Conservation (phyloP, 441 rosid species). For the Aleurites moluccanus region DNA sequence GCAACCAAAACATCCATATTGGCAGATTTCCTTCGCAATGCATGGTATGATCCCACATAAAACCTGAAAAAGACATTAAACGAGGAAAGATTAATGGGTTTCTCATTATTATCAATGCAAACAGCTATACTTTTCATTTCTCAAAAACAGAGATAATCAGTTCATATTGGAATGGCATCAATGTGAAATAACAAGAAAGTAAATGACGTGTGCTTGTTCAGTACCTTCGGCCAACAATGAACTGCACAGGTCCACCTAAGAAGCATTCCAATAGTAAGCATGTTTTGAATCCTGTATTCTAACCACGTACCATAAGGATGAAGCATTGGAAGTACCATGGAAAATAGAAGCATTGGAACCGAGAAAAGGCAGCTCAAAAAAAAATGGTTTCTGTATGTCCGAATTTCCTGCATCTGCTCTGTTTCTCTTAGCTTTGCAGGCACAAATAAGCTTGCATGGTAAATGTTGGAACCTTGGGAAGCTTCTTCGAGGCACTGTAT, state of each 20-base stretch:
- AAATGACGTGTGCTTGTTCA: conserved; percentile 8
- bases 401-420: conserved; percentile 52
- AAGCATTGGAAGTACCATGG: conserved; percentile 78
- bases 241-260: conserved; percentile 81
- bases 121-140: background rate
- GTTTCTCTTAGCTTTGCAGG: conserved; percentile 58
- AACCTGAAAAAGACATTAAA: conserved; percentile 48
- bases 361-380: conserved; percentile 62
- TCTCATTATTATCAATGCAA: background rate
- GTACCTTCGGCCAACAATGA: conserved; percentile 67
- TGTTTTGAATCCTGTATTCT: conserved; percentile 46
- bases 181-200: background rate
- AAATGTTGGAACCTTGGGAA: conserved; percentile 35
- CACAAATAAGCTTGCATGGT: conserved; percentile 49
- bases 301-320: conserved; percentile 62
- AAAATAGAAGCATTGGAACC: conserved; percentile 58
- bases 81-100: background rate
- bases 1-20: conserved; percentile 85
- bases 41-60: conserved; percentile 68
- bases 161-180: background rate
- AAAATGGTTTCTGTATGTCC: conserved; percentile 50
- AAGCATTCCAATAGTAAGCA: conserved; percentile 59
- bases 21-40: conserved; percentile 62
- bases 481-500: conserved; percentile 45
- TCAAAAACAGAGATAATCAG: conserved; percentile 12